These are phyloP conservation scores for Solanum chacoense DNA, from an alignment of 305 asterid genomes.

Conservation along the genomic window DNA sequence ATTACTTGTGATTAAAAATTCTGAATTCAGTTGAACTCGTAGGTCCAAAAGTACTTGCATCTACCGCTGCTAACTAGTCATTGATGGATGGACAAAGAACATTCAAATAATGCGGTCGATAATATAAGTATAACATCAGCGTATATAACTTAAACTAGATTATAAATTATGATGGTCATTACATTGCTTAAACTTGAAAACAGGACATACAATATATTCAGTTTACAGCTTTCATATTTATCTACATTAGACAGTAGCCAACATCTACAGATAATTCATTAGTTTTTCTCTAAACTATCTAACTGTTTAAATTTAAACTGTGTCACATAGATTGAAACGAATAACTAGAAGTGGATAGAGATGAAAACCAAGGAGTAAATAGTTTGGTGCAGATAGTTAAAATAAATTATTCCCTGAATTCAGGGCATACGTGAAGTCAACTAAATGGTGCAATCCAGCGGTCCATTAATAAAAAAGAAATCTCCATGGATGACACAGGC, in stretches of 20 bases:
- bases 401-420: neutral
- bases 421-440: neutral
- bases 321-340: neutral
- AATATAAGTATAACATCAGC: neutral
- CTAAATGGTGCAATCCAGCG: neutral
- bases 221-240: neutral
- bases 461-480: neutral
- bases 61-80: neutral
- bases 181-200: neutral
- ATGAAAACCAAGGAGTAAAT: neutral
- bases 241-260: neutral
- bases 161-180: neutral
- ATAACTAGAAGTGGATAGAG: neutral
- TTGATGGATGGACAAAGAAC: neutral
- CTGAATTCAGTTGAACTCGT: neutral
- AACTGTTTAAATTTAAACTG: no score
- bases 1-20: neutral
- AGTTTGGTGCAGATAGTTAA: neutral
- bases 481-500: constrained; percentile 37
- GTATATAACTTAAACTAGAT: neutral
- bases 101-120: neutral
- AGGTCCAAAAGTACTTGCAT: neutral
- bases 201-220: neutral
- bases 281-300: neutral
- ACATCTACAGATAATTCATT: neutral